Evolutionary conservation across 2,329 filamentous ascomycete species (phyloP), one percentile per base, ranked within the genome.

Genomic region (Fusarium marasasianum): DNA sequence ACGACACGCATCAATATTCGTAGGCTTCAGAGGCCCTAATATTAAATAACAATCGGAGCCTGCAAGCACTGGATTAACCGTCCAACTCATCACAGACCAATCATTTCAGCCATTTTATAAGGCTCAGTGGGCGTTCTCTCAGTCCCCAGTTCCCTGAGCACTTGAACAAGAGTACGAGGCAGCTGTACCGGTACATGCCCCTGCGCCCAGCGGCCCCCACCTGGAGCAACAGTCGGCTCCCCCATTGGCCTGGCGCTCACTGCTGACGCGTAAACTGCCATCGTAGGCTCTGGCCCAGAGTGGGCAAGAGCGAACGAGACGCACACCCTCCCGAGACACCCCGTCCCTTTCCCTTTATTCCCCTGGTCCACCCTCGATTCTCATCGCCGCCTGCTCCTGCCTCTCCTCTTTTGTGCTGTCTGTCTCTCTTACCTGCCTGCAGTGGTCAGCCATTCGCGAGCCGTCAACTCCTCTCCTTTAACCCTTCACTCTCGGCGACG

Each of bases 181-280:
- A 50, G 50, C 66, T 51, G 77, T 79, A 79, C 74, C 66, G 51
- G 71, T 79, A 79, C 77, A 63, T 71, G 37, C 60, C 63, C 74
- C 71, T 77, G 77, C 77, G 71, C 76, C 75, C 74, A 78, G 71
- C 47, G 51, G 69, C 63, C 74, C 76, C 77, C 75, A 70, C 78
- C 69, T 63, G 40, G 43, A 60, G 57, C 64, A 38, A 41, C 59
- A 53, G 51, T 37, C 58, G 57, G 37, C 33, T 47, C 71, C 26
- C 35, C 80, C 69, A 82, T 82, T 82, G 81, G 81, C 51, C 65
- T 67, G 51, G 58, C 63, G 57, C 66, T 73, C 71, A 72, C 75
- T 77, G 81, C 81, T 82, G 81, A 82, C 81, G 81, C 81, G 81
- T 82, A 82, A 81, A 81, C 80, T 80, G 78, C 75, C 78, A 77